Evolutionary conservation across 2,329 filamentous ascomycete genomes (phyloP), one percentile per base, ranked within the genome.

Genomic region (Hypocrella siamensis): DNA sequence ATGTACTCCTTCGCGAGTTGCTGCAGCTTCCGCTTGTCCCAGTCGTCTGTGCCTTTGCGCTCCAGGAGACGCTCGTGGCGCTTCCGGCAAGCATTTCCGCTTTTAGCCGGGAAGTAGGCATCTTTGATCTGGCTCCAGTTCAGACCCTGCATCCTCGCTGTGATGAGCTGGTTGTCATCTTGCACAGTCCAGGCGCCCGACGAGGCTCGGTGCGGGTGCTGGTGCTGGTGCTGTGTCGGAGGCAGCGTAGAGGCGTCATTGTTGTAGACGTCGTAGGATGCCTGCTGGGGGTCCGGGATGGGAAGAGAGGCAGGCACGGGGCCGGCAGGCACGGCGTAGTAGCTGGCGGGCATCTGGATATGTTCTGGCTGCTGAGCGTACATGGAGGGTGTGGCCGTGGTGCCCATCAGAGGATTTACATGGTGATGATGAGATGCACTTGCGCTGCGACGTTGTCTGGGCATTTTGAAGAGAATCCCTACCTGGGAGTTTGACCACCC

Each of bases 1-100:
- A 84, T 81, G 56, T 93, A 93, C 48, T 80, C 77, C 49, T 70
- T 71, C 24, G 81, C 79, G 26, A 93, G 61, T 8, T 65, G 63
- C 49, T 88, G 79, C 17, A 86, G 62, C 58, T 81, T 81, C 42
- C 75, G 63, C 15, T 69, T 69, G 45, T 88, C 80, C 77, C 82
- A 90, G 46, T 86, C 79, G 44, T 83, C 77, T 30, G 75, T 70
- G 35, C 75, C 74, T 48, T 66, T 67, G 41, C 77, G 73, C 56
- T 88, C 79, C 65, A 88, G 76, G 41, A 93, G 60, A 26, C 84
- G 69, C 56, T 93, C 84, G 46, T 92, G 83, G 34, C 84, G 73
- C 59, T 93, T 93, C 40, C 84, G 80, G 57, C 84, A 93, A 14
- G 85, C 85, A 51, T 90, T 90, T 36, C 78, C 61, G 7, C 71